phyloP scores from a whole-genome alignment of 805 yeast species.

The Ogataea degrootiae region DNA sequence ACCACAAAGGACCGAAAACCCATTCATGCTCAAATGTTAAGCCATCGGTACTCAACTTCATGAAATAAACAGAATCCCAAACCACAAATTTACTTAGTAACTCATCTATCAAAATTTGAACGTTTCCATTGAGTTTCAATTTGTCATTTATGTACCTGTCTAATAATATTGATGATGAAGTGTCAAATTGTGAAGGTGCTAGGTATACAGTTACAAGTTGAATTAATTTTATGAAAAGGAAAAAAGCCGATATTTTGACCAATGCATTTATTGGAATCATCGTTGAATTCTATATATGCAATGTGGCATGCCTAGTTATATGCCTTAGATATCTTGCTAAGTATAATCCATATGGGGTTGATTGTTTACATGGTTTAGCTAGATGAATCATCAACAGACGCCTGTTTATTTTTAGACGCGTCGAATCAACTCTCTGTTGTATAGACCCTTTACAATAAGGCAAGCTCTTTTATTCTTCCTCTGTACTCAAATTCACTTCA shows the following conservation, averaged over 20 bases:
- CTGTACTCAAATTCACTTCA: too few species aligned
- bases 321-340: too few species aligned
- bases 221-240: slow-evolving; percentile 30
- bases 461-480: too few species aligned
- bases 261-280: not conserved
- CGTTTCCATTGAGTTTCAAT: not conserved
- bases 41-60: slow-evolving; percentile 47
- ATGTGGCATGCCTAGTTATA: not conserved
- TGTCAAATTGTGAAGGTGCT: slow-evolving; percentile 45
- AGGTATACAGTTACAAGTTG: slow-evolving; percentile 36
- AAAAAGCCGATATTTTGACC: slow-evolving; percentile 10
- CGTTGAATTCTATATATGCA: not conserved
- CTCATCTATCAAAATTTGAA: slow-evolving; percentile 4
- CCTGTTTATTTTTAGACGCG: too few species aligned
- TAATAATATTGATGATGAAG: slow-evolving; percentile 38
- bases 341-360: too few species aligned
- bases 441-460: too few species aligned
- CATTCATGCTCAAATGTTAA: slow-evolving; percentile 79
- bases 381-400: too few species aligned
- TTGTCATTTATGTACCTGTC: slow-evolving; percentile 16
- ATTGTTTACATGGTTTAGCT: too few species aligned
- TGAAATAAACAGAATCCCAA: slow-evolving; percentile 86
- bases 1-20: slow-evolving; percentile 84
- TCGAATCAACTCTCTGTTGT: too few species aligned
- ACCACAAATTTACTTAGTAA: slow-evolving; percentile 51